Evolutionary conservation across 2,329 filamentous ascomycete genomes (phyloP).

Genomic region (Colletotrichum filicis): DNA sequence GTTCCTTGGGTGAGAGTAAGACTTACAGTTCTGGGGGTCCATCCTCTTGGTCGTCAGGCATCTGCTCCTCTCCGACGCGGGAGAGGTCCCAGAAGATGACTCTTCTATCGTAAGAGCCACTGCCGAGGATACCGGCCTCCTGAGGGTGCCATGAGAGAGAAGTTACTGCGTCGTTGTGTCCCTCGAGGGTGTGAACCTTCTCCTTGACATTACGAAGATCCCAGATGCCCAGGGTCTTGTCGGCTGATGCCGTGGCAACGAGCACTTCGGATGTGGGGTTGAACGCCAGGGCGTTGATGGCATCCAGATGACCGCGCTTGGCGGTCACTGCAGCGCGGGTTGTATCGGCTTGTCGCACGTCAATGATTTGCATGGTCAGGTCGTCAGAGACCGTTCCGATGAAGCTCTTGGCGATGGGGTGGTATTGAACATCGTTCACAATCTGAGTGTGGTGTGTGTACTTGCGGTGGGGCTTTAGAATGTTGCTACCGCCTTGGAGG

Average conservation of each 20-base stretch:
- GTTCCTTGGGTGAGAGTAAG: background rate
- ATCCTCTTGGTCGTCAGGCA: constrained; percentile 93
- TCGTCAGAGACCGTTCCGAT: constrained; percentile 97
- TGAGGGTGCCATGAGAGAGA: constrained; percentile 95
- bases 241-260: constrained; percentile 91
- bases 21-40: constrained; percentile 89
- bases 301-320: constrained; percentile 83
- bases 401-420: constrained; percentile 84
- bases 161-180: constrained; percentile 89
- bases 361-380: constrained; percentile 90
- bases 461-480: constrained; percentile 75
- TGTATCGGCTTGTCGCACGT: constrained; percentile 77
- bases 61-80: constrained; percentile 91
- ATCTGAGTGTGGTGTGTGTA: constrained; percentile 91
- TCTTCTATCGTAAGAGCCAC: constrained; percentile 90
- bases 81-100: constrained; percentile 98
- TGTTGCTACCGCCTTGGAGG: constrained; percentile 75
- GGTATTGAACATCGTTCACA: constrained; percentile 97
- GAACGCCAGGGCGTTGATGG: constrained; percentile 96
- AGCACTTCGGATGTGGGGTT: constrained; percentile 92
- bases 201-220: constrained; percentile 91
- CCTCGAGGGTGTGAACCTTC: constrained; percentile 90
- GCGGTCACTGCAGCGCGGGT: constrained; percentile 76
- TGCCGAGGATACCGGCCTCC: constrained; percentile 88
- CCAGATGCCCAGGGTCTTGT: constrained; percentile 96